A percentile compares a stretch with the other conserved stretches of the same genome.
Evolutionary conservation across 345 rosid species (phyloP).

Genomic region (Pelargonium nanum): DNA sequence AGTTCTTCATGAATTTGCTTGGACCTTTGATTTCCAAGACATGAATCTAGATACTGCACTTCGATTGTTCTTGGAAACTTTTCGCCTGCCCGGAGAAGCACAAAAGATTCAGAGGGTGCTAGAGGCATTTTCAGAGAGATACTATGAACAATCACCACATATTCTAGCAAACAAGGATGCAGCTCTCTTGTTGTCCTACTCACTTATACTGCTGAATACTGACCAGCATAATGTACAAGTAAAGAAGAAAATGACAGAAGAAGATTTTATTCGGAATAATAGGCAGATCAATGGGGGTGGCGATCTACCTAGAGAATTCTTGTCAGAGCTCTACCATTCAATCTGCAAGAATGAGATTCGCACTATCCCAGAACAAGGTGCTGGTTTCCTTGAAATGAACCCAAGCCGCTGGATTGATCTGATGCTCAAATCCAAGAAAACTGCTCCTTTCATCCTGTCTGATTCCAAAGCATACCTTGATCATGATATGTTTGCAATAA

Average conservation of each 20-base stretch:
- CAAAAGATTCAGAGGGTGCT: constrained; percentile 97
- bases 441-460: constrained; percentile 69
- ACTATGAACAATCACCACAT: constrained; percentile 86
- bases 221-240: constrained; percentile 97
- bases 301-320: constrained; percentile 79
- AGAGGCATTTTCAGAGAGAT: constrained; percentile 96
- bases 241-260: constrained; percentile 97
- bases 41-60: constrained; percentile 96
- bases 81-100: constrained; percentile 94
- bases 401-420: constrained; percentile 99
- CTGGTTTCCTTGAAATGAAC: constrained; percentile 85
- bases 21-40: constrained; percentile 96
- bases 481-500: constrained; percentile 95
- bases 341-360: constrained; percentile 96
- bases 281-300: constrained; percentile 86
- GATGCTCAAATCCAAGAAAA: constrained; percentile 90
- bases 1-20: constrained; percentile 96
- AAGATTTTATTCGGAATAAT: constrained; percentile 89
- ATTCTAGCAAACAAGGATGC: constrained; percentile 93
- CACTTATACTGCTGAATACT: constrained; percentile 92
- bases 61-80: constrained; percentile 84
- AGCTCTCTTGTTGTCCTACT: constrained; percentile 82
- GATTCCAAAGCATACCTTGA: constrained; percentile 85
- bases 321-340: constrained; percentile 74
- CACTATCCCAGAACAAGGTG: constrained; percentile 88